A percentile compares a stretch with the other conserved stretches of the same genome.
phyloP scores from a whole-genome alignment of 495 filamentous ascomycete species.

The Thermothielavioides terrestris region DNA sequence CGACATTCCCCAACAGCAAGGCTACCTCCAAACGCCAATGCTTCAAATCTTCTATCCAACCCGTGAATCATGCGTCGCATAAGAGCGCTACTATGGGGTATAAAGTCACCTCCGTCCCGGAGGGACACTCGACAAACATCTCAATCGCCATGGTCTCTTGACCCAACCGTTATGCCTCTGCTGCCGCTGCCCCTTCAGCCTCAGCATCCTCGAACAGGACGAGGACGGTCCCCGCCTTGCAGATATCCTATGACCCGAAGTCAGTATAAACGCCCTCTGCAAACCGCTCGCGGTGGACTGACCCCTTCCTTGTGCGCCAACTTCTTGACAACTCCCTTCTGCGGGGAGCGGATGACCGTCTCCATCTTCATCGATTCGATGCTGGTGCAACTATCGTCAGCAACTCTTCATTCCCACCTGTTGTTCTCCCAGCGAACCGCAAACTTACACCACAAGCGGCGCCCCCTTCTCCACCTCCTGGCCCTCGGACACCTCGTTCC shows the following conservation, averaged over 20 bases:
- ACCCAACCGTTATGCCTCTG: too few relatives aligned
- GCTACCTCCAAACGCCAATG: too few relatives aligned
- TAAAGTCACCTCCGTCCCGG: too few relatives aligned
- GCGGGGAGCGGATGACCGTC: constrained; percentile 86
- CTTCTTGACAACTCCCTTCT: constrained; percentile 68
- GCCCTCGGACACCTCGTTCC: constrained; percentile 74
- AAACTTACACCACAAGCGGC: constrained; percentile 68
- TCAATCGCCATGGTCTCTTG: too few relatives aligned
- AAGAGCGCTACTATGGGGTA: too few relatives aligned
- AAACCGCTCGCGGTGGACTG: constrained; percentile 32
- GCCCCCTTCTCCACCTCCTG: constrained; percentile 77
- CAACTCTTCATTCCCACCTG: not conserved
- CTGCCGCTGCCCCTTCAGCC: not conserved
- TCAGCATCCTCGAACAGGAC: constrained; percentile 46
- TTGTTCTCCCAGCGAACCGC: not conserved
- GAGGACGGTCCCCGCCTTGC: constrained; percentile 47
- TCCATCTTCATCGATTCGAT: constrained; percentile 99
- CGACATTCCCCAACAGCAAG: too few relatives aligned
- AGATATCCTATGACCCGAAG: constrained; percentile 40
- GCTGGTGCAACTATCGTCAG: constrained; percentile 23
- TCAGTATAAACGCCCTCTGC: constrained; percentile 12
- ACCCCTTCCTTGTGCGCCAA: constrained; percentile 83
- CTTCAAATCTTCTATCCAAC: too few relatives aligned
- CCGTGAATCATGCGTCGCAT: too few relatives aligned
- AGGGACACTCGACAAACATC: too few relatives aligned